A percentile compares a stretch with the other conserved stretches of the same genome.
Evolutionary conservation across 1,139 yeast species (phyloP).

Genomic region (Williopsis jadinii): DNA sequence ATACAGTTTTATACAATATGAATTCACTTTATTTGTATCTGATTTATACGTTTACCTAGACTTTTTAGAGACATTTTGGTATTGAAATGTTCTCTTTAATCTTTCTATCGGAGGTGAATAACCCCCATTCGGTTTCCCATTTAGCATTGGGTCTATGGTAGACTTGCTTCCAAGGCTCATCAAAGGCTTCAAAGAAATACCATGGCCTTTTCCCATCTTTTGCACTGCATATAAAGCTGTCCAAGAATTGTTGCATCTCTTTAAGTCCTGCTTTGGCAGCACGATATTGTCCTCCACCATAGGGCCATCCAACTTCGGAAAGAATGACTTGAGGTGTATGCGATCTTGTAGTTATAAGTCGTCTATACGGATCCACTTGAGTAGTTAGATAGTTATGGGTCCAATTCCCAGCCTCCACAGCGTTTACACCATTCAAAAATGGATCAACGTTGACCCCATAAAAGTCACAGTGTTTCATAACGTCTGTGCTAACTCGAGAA

Average conservation of each 20-base stretch:
- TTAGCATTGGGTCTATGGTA: constrained; percentile 39
- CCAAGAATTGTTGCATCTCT: constrained; percentile 41
- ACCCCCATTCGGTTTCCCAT: constrained; percentile 74
- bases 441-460: constrained; percentile 66
- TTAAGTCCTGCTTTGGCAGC: constrained; percentile 39
- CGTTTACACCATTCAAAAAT: constrained; percentile 55
- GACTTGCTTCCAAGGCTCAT: constrained; percentile 61
- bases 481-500: constrained; percentile 26
- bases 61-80: constrained; percentile 27
- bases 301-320: constrained; percentile 72
- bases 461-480: constrained; percentile 40
- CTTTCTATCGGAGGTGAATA: constrained; percentile 43
- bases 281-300: constrained; percentile 44
- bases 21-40: too few relatives aligned
- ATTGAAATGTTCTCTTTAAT: constrained; percentile 31
- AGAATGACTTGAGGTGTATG: constrained; percentile 32
- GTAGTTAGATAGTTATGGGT: constrained; percentile 40
- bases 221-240: constrained; percentile 46
- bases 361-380: constrained; percentile 32
- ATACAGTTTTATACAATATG: too few relatives aligned
- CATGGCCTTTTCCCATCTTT: constrained; percentile 36
- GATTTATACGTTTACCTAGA: neutral
- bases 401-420: constrained; percentile 47
- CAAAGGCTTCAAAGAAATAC: constrained; percentile 67
- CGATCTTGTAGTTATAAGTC: constrained; percentile 8